A percentile compares a stretch with the other conserved stretches of the same genome.
Conservation (phyloP, 257 asterid species). For the Solanum pimpinellifolium region DNA sequence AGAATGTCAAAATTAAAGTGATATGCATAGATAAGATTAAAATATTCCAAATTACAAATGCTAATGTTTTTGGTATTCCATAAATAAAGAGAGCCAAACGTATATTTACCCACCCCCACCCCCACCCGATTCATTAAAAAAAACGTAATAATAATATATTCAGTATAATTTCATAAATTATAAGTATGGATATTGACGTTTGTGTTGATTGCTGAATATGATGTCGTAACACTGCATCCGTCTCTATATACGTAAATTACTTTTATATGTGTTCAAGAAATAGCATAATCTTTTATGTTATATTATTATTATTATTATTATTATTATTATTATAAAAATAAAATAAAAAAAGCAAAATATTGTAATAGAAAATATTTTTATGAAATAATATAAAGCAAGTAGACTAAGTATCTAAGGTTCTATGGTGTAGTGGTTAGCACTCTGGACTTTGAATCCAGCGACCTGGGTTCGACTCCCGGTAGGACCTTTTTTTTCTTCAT, state of each 20-base stretch:
- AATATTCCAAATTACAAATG: not conserved
- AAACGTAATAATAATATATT: too few relatives aligned
- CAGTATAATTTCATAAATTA: not conserved
- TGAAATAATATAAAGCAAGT: too few relatives aligned
- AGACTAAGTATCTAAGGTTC: not conserved
- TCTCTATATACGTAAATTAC: not conserved
- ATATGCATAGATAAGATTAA: constrained; percentile 1
- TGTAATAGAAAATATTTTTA: too few relatives aligned
- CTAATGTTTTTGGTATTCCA: not conserved
- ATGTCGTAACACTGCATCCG: too few relatives aligned
- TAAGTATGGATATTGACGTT: too few relatives aligned
- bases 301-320: too few relatives aligned
- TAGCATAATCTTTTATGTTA: too few relatives aligned
- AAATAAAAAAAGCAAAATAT: too few relatives aligned
- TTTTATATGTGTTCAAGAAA: too few relatives aligned
- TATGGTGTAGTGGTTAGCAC: constrained; percentile 98
- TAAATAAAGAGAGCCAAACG: not conserved
- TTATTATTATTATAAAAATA: not conserved
- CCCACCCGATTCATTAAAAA: not conserved
- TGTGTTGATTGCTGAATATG: too few relatives aligned
- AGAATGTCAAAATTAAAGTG: not conserved
- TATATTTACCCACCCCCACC: not conserved
- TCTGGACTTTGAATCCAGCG: constrained; percentile 99
- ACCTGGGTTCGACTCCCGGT: constrained; percentile 99
- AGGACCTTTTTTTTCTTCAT: constrained; percentile 37